phyloP scores from a whole-genome alignment of 2,329 filamentous ascomycete species.

The Botrytis porri region DNA sequence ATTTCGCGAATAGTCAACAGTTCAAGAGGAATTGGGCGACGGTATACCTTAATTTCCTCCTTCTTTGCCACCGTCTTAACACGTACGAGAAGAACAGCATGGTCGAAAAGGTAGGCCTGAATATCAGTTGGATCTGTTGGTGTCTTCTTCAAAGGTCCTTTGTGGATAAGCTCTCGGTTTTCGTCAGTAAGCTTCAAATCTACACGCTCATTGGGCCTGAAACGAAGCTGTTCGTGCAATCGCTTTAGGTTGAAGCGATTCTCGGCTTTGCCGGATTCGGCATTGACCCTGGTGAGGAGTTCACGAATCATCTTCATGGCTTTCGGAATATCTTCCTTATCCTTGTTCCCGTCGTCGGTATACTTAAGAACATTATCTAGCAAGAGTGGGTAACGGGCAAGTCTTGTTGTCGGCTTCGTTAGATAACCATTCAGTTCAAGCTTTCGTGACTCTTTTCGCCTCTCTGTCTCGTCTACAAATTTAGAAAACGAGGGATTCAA shows the following conservation, averaged over 20 bases:
- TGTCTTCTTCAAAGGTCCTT: constrained; percentile 89
- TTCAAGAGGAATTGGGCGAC: constrained; percentile 90
- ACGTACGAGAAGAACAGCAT: constrained; percentile 86
- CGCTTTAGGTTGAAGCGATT: constrained; percentile 95
- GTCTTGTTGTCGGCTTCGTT: constrained; percentile 92
- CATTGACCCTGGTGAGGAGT: constrained; percentile 83
- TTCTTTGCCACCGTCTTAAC: constrained; percentile 89
- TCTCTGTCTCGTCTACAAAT: constrained; percentile 95
- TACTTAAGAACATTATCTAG: constrained; percentile 90
- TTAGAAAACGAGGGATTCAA: constrained; percentile 80
- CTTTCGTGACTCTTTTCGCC: constrained; percentile 93
- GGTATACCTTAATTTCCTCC: constrained; percentile 93
- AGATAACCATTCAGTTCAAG: constrained; percentile 96
- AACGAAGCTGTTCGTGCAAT: constrained; percentile 87
- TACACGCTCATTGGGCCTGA: constrained; percentile 83
- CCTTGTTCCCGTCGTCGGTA: constrained; percentile 82
- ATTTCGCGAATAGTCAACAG: constrained; percentile 92
- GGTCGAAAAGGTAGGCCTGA: constrained; percentile 92
- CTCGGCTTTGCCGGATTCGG: constrained; percentile 93
- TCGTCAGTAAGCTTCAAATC: constrained; percentile 94
- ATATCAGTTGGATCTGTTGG: constrained; percentile 87
- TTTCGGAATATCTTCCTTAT: constrained; percentile 88
- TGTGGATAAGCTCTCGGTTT: constrained; percentile 88
- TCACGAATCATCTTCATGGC: constrained; percentile 84
- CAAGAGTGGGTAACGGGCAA: constrained; percentile 89